Evolutionary conservation across 106 monocot genomes (phyloP).

Genomic region (Dioscorea alata): DNA sequence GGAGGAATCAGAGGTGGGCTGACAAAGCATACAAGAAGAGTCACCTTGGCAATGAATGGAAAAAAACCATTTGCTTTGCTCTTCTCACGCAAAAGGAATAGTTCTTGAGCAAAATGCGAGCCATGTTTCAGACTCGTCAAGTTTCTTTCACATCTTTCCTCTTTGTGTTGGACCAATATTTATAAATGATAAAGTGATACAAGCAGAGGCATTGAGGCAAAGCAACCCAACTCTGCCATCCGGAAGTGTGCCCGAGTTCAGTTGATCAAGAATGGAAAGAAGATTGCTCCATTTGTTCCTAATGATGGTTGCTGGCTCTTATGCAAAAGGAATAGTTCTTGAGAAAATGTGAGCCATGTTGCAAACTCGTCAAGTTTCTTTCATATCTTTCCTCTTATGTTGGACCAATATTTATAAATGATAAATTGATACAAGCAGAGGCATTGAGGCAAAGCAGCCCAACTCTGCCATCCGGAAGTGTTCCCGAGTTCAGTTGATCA

Average conservation of each 20-base stretch:
- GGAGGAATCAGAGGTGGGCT: slow-evolving; percentile 62
- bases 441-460: slow-evolving; percentile 60
- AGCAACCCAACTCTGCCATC: slow-evolving; percentile 61
- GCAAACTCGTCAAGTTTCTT: no score
- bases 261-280: slow-evolving; percentile 59
- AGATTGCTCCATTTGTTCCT: slow-evolving; percentile 55
- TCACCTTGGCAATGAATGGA: slow-evolving; percentile 67
- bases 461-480: slow-evolving; percentile 65
- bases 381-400: not conserved
- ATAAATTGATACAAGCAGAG: slow-evolving; percentile 10
- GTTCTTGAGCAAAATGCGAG: slow-evolving; percentile 55
- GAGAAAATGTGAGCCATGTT: slow-evolving; percentile 41
- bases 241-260: slow-evolving; percentile 61
- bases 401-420: no score
- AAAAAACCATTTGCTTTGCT: slow-evolving; percentile 60
- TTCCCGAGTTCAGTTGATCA: slow-evolving; percentile 52
- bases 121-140: no score
- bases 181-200: no score
- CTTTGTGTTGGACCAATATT: no score
- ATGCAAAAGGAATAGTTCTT: slow-evolving; percentile 57
- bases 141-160: not conserved
- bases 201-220: slow-evolving; percentile 50
- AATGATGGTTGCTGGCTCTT: slow-evolving; percentile 64
- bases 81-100: slow-evolving; percentile 62
- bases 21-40: slow-evolving; percentile 66